Conservation (phyloP, 164 flowering plant species). For the Piper longum region DNA sequence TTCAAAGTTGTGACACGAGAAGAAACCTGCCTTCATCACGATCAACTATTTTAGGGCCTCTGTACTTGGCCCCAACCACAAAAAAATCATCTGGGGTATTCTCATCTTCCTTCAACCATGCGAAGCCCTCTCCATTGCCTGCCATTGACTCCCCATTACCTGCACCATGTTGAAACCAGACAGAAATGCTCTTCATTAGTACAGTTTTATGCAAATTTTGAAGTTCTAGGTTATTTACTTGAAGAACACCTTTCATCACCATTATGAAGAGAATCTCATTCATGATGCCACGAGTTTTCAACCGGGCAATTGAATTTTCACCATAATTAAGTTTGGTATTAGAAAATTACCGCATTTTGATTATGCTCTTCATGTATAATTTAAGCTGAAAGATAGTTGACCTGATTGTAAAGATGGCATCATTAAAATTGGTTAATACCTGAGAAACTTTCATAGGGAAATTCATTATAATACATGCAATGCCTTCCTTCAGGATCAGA, state of each 20-base stretch:
- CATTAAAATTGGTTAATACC: constrained; percentile 20
- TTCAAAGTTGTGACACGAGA: not conserved
- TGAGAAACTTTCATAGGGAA: constrained; percentile 20
- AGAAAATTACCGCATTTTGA: not conserved
- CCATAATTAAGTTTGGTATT: not conserved
- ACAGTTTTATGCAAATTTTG: not conserved
- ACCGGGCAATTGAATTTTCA: not conserved
- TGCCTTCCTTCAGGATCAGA: constrained; percentile 63
- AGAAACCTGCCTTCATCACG: not conserved
- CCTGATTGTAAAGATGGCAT: not conserved
- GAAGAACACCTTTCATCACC: not conserved
- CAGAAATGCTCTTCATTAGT: not conserved
- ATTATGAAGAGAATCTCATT: not conserved
- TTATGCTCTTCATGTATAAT: no score
- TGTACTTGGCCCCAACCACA: constrained; percentile 3
- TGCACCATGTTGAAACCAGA: not conserved
- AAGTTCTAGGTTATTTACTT: not conserved
- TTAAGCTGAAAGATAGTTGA: not conserved
- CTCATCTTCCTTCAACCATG: constrained; percentile 19
- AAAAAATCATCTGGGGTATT: constrained; percentile 11
- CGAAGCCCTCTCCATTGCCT: constrained; percentile 9
- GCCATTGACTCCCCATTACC: constrained; percentile 5
- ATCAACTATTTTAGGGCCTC: constrained; percentile 21
- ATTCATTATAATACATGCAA: constrained; percentile 50
- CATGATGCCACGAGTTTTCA: not conserved